Conservation (phyloP, 2,329 filamentous ascomycete genomes). For the Exophiala sp. region DNA sequence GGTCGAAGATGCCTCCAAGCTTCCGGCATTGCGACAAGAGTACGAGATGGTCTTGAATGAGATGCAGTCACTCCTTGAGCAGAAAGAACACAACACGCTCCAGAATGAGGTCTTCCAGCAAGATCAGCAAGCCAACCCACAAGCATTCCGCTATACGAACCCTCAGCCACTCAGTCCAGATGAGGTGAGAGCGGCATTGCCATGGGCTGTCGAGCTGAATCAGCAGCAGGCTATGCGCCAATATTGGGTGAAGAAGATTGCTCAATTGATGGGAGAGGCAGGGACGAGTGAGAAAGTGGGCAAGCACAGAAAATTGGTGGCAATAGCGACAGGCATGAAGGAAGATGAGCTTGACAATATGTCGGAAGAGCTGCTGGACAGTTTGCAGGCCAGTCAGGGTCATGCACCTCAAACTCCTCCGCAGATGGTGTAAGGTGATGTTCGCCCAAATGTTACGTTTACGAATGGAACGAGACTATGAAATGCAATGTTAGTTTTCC, state of each 20-base stretch:
- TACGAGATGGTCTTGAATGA: slow-evolving; percentile 37
- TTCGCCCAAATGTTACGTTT: background rate
- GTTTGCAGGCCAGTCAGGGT: slow-evolving; percentile 34
- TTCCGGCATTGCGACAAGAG: slow-evolving; percentile 38
- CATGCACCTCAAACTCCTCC: slow-evolving; percentile 16
- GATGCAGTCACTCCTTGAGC: slow-evolving; percentile 44
- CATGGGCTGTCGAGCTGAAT: slow-evolving; percentile 37
- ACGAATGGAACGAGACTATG: slow-evolving; percentile 1
- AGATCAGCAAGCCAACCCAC: slow-evolving; percentile 27
- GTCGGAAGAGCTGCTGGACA: slow-evolving; percentile 45
- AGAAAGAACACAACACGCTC: slow-evolving; percentile 39
- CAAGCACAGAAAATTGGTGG: slow-evolving; percentile 46
- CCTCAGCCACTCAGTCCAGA: slow-evolving; percentile 25
- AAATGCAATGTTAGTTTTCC: background rate
- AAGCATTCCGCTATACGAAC: slow-evolving; percentile 30
- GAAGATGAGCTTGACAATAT: slow-evolving; percentile 48
- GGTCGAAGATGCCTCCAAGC: slow-evolving; percentile 36
- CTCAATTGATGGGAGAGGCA: slow-evolving; percentile 34
- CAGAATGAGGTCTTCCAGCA: slow-evolving; percentile 28
- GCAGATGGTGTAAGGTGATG: slow-evolving; percentile 5
- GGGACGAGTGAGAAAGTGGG: slow-evolving; percentile 46
- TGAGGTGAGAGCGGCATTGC: slow-evolving; percentile 36
- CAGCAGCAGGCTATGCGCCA: slow-evolving; percentile 38
- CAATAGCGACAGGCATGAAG: slow-evolving; percentile 45
- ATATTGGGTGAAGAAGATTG: slow-evolving; percentile 25